A percentile compares a stretch with the other conserved stretches of the same genome.
These are phyloP conservation scores for Populus alba DNA, from an alignment of 345 rosid species.

Conservation along the genomic window DNA sequence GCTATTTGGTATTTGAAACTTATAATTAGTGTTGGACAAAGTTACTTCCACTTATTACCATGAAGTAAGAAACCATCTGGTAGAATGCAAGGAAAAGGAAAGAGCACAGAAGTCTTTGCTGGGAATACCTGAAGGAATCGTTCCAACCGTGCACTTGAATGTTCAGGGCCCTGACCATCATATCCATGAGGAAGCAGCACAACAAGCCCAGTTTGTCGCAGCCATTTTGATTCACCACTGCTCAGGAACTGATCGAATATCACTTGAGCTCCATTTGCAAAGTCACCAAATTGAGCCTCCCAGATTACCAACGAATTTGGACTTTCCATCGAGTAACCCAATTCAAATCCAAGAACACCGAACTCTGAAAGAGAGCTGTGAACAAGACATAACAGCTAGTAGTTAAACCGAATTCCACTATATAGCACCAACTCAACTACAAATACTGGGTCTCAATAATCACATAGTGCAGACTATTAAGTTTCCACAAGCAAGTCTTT, in stretches of 20 bases:
- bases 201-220: constrained; percentile 78
- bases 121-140: constrained; percentile 65
- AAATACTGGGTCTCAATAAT: not conserved
- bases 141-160: constrained; percentile 78
- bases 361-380: constrained; percentile 82
- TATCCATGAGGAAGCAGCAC: constrained; percentile 78
- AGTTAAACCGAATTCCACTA: not conserved
- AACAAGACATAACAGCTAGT: not conserved
- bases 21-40: too few species aligned
- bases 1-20: not conserved
- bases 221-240: constrained; percentile 83
- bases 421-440: not conserved
- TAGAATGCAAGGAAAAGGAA: not conserved
- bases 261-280: constrained; percentile 81
- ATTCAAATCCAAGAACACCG: constrained; percentile 78
- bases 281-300: constrained; percentile 88
- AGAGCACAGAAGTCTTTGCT: constrained; percentile 1
- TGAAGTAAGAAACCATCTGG: not conserved
- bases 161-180: constrained; percentile 89
- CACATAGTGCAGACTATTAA: not conserved
- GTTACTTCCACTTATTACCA: too few species aligned
- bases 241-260: constrained; percentile 78
- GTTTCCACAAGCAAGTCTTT: not conserved
- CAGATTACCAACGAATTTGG: constrained; percentile 74
- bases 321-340: constrained; percentile 86